A percentile compares a stretch with the other conserved stretches of the same genome.
These are phyloP conservation scores for Xylaria arbuscula DNA, from an alignment of 2,329 filamentous ascomycete genomes.

Conservation along the genomic window DNA sequence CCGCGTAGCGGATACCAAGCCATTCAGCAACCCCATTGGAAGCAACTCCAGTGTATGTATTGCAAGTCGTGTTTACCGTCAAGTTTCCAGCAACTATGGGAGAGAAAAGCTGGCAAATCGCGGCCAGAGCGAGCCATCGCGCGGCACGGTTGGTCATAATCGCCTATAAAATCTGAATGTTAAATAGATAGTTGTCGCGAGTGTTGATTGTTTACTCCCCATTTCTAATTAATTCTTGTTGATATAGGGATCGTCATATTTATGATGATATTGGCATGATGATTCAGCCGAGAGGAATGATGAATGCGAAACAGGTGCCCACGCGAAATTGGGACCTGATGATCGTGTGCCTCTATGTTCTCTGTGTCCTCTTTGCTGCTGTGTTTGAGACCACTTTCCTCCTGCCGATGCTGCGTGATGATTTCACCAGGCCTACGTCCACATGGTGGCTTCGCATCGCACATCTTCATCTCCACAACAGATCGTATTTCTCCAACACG, in stretches of 20 bases:
- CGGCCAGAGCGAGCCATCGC: constrained; percentile 35
- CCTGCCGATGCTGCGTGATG: constrained; percentile 31
- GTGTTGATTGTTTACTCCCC: constrained; percentile 22
- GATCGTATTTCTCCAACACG: constrained; percentile 29
- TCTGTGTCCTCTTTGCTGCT: not conserved
- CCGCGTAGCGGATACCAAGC: constrained; percentile 80
- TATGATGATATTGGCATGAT: not conserved
- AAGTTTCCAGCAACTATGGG: constrained; percentile 43
- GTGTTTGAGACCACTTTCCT: constrained; percentile 12
- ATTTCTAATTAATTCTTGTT: constrained; percentile 19
- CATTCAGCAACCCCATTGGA: constrained; percentile 73
- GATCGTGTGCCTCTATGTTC: constrained; percentile 26
- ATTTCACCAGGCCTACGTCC: constrained; percentile 25
- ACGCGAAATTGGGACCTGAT: constrained; percentile 13
- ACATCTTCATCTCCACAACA: constrained; percentile 23
- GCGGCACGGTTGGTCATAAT: constrained; percentile 31
- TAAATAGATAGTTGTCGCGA: constrained; percentile 14
- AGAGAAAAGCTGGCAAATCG: constrained; percentile 40
- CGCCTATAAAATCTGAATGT: constrained; percentile 11
- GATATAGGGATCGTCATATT: constrained; percentile 34
- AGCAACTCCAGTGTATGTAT: constrained; percentile 69
- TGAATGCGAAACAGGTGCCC: constrained; percentile 11
- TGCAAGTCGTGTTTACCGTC: constrained; percentile 73
- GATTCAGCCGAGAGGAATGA: not conserved
- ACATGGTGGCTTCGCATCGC: constrained; percentile 24